These are phyloP conservation scores for Colletotrichum scovillei DNA, from an alignment of 2,329 filamentous ascomycete genomes.

Conservation along the genomic window DNA sequence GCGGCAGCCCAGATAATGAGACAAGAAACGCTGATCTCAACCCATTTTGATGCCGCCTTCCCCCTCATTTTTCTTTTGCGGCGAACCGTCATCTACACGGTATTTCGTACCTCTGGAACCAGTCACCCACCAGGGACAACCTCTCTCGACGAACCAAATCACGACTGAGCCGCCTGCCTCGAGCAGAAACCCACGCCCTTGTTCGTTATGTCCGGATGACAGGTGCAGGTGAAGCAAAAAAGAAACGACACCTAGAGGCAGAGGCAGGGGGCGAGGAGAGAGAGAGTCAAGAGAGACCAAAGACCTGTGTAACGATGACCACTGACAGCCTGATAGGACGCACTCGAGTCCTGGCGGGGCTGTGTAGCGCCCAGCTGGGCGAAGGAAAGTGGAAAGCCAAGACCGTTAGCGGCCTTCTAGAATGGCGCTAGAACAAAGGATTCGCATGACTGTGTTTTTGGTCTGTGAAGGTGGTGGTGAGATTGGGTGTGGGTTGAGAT, in stretches of 20 bases:
- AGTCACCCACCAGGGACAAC: neutral
- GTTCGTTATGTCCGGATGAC: conserved; percentile 25
- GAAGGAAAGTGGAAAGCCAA: neutral
- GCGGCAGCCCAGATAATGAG: conserved; percentile 9
- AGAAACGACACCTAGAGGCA: neutral
- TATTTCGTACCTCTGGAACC: neutral
- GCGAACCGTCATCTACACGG: neutral
- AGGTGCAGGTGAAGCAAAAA: neutral
- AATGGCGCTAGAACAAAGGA: conserved; percentile 36
- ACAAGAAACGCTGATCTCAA: neutral
- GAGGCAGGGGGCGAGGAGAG: no score
- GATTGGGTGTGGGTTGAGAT: neutral
- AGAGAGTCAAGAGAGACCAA: neutral
- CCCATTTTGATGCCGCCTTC: neutral
- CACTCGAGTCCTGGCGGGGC: neutral
- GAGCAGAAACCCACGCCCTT: neutral
- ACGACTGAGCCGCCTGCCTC: neutral
- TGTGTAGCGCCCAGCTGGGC: conserved; percentile 2
- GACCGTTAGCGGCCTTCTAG: conserved; percentile 24
- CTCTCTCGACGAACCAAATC: conserved; percentile 15
- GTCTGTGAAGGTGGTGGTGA: conserved; percentile 7
- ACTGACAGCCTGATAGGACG: neutral
- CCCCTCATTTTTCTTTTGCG: neutral
- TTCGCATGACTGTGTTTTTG: neutral
- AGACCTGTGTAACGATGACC: no score